Base-by-base conservation (phyloP, 148 eudicot species). In the Camellia japonica region DNA sequence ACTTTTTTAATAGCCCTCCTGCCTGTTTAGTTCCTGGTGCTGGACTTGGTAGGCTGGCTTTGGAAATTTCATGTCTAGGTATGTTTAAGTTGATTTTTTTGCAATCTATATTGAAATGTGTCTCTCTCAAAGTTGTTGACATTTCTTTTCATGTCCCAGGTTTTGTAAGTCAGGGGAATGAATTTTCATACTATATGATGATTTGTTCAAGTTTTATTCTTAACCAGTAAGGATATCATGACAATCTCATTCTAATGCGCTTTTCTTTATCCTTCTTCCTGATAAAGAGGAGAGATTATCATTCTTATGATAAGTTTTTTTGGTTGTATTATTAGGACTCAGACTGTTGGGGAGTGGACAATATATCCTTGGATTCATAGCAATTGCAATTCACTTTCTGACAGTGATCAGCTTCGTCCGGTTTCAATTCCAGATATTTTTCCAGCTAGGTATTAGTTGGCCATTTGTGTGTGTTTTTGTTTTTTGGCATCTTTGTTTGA, bases 171-270 rank as follows among this genome's bases (percentile, higher is more conserved):
- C 99, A 96, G 88, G 99, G 99, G 74, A 96, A 93, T 81, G 98
- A 93, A 77, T 92, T 96, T 84, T 96, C 99, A 75, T 96, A 96
- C 87, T 96, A 96, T 90, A 96, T 96, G 99, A 96, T 96, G 98
- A 93, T 93, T 80, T 96, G 99, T 90, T 96, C 99, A 68, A 93
- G 87, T 85, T 96, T 93, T 84, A 92, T 96, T 77, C 94, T 96
- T n/a, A 96, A 96, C 87, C 81, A 87, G 99, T 94, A 88, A 88
- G 98, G 51, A 78, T 41, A 49, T 66, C 55, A 15, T 71, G 68
- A 61, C 54, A 73, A 59, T 78, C 68, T 70, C 52, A 80, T 73
- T 54, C 46, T 64, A 13, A 49, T 55, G 78, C 1, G 2, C 55
- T 23, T 43, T 62, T 44, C 12, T 3, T 61, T 72, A n/a, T 55